Percentiles rank a stretch among this genome's conserved stretches.
Evolutionary conservation across 257 asterid species (phyloP).

Genomic region (Euphrasia confusa): DNA sequence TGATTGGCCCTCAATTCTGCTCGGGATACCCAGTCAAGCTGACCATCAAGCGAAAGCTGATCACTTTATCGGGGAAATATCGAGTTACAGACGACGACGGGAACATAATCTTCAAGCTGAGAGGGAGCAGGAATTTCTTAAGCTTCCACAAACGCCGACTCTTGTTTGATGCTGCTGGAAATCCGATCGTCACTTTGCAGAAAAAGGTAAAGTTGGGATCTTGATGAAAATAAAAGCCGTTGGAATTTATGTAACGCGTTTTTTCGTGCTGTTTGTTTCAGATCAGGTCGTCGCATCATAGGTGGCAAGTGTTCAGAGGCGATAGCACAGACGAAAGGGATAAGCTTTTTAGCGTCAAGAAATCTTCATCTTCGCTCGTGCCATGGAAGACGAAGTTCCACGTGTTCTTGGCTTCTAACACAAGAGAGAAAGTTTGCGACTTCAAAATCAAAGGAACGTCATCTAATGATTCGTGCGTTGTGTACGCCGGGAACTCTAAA

Average conservation of each 20-base stretch:
- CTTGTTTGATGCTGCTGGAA: too few relatives aligned
- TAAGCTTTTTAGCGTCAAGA: not conserved
- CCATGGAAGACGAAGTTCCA: too few relatives aligned
- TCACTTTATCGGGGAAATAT: conserved; percentile 43
- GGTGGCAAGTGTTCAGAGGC: conserved; percentile 4
- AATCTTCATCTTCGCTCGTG: not conserved
- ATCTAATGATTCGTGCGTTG: not conserved
- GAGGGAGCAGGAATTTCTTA: too few relatives aligned
- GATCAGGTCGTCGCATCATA: not conserved
- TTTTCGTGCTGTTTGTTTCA: not conserved
- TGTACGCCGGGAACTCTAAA: too few relatives aligned
- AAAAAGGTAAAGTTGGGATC: not conserved
- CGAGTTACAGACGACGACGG: conserved; percentile 60
- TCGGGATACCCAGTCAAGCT: conserved; percentile 63
- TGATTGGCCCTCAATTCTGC: conserved; percentile 29
- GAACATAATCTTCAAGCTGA: conserved; percentile 21
- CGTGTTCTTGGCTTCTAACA: conserved; percentile 8
- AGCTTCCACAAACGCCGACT: too few relatives aligned
- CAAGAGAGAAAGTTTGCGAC: not conserved
- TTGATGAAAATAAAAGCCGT: not conserved
- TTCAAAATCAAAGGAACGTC: not conserved
- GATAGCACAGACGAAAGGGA: not conserved
- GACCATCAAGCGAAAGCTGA: conserved; percentile 42
- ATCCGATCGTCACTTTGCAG: too few relatives aligned
- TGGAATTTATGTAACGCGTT: not conserved